Evolutionary conservation across 2,329 filamentous ascomycete genomes (phyloP), one percentile per base, ranked within the genome.

Genomic region (Scedosporium dehoogii): DNA sequence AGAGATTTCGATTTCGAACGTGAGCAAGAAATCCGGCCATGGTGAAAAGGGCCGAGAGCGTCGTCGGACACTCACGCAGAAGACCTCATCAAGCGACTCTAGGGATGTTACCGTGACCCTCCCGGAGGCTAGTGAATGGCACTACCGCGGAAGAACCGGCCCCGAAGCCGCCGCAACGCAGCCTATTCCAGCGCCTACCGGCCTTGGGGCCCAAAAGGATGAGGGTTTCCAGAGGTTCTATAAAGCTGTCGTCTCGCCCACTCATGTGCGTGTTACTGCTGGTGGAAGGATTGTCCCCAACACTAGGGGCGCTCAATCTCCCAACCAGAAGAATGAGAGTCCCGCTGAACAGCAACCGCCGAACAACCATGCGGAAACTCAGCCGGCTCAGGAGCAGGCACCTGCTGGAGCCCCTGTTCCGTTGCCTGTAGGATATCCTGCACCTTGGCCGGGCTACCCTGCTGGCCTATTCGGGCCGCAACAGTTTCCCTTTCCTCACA

Each of bases 161-260:
- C 75, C 75, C 1, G 77, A 82, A 65, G 67, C 75, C n/a, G 68
- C 70, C 18, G 71, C 60, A 53, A 73, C 69, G 51, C 80, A 80
- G 57, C 82, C 83, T 6, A 73, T 84, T 42, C 73, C 80, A 59
- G 83, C 83, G 23, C 84, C 84, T 10, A 71, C 77, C 21, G 81
- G 78, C 7, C 71, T 81, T 41, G 73, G 71, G 44, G 80, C 82
- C 27, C 85, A 87, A 70, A 80, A 82, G 66, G 80, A 79, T 41
- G 84, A 87, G 70, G 85, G 85, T n/a, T 88, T 88, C 67, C 81
- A 86, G 70, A 78, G 81, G 60, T 88, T 88, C 69, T 87, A 85
- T 73, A 85, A 85, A 69, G 84, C 85, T 10, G 85, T 88, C n/a
- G 79, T 84, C 4, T 88, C 85, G 41, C 85, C 85, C 6, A 85